phyloP scores from a whole-genome alignment of 805 yeast species.

The Candida tibetensis region DNA sequence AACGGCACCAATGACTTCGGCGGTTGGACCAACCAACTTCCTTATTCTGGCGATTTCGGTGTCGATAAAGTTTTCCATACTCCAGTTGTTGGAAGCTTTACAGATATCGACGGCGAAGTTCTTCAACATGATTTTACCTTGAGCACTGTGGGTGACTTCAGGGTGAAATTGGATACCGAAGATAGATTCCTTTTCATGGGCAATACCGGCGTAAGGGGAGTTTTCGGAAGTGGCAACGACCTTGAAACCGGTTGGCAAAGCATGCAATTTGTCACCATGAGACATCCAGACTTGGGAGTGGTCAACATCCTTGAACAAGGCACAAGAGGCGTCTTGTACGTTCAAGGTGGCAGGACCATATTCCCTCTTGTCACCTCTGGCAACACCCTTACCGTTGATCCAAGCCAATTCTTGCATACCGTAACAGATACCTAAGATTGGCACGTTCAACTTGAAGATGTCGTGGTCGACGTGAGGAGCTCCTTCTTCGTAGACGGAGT shows the following conservation, averaged over 20 bases:
- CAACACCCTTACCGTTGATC: slow-evolving; percentile 92
- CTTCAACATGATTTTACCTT: slow-evolving; percentile 82
- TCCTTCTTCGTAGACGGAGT: slow-evolving; percentile 92
- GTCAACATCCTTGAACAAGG: slow-evolving; percentile 83
- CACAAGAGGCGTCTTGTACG: slow-evolving; percentile 64
- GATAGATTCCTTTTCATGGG: slow-evolving; percentile 67
- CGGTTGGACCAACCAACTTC: slow-evolving; percentile 90
- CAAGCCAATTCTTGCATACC: slow-evolving; percentile 99
- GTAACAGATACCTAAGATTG: slow-evolving; percentile 95
- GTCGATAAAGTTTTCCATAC: slow-evolving; percentile 96
- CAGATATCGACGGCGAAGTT: slow-evolving; percentile 94
- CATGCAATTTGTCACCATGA: slow-evolving; percentile 92
- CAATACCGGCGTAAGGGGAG: slow-evolving; percentile 94
- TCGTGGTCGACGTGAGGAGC: slow-evolving; percentile 98
- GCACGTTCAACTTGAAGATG: slow-evolving; percentile 85
- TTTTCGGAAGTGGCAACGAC: slow-evolving; percentile 88
- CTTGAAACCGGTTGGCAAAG: slow-evolving; percentile 85
- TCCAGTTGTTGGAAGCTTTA: slow-evolving; percentile 87
- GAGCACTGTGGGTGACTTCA: slow-evolving; percentile 93
- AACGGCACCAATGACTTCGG: slow-evolving; percentile 99
- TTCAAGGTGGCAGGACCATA: slow-evolving; percentile 93
- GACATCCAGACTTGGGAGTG: slow-evolving; percentile 99
- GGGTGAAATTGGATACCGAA: slow-evolving; percentile 99
- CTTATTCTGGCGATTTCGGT: slow-evolving; percentile 94
- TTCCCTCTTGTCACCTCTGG: slow-evolving; percentile 96